phyloP scores from a whole-genome alignment of 2,329 filamentous ascomycete genomes.

The Fusarium algeriense region DNA sequence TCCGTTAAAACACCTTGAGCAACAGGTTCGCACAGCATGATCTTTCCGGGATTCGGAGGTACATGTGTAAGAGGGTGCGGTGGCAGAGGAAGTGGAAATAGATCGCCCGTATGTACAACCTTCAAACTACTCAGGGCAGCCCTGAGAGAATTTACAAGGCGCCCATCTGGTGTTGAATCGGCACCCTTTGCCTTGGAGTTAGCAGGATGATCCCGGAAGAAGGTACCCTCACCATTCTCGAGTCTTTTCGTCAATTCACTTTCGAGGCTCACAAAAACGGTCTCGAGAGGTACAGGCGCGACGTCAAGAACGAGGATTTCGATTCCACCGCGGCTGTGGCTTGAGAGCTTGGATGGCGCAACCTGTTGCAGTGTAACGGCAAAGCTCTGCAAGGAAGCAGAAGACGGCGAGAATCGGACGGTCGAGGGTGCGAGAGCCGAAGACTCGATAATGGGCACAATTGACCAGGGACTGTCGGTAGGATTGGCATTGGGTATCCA shows the following conservation, averaged over 20 bases:
- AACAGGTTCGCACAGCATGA: constrained; percentile 94
- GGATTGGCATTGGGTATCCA: constrained; percentile 72
- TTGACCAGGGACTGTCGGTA: constrained; percentile 81
- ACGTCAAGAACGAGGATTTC: constrained; percentile 89
- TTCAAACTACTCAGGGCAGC: constrained; percentile 78
- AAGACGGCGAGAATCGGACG: constrained; percentile 81
- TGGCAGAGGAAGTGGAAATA: constrained; percentile 80
- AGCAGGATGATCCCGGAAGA: constrained; percentile 73
- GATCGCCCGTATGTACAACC: constrained; percentile 86
- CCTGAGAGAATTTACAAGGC: constrained; percentile 75
- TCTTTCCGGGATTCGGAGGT: constrained; percentile 84
- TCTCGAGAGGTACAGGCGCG: constrained; percentile 82
- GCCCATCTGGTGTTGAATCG: constrained; percentile 63
- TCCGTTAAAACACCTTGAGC: constrained; percentile 85
- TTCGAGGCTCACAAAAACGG: constrained; percentile 88
- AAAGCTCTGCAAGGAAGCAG: constrained; percentile 81
- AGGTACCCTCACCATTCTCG: constrained; percentile 85
- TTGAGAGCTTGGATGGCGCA: constrained; percentile 79
- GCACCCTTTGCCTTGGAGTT: constrained; percentile 55
- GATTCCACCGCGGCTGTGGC: constrained; percentile 79
- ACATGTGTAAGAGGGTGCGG: constrained; percentile 90
- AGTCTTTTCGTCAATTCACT: constrained; percentile 82
- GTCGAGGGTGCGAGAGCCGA: constrained; percentile 79
- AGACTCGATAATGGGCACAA: constrained; percentile 79
- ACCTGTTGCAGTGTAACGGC: constrained; percentile 78